phyloP scores from a whole-genome alignment of 495 filamentous ascomycete genomes.

The Hyphodiscus hymeniophilus region DNA sequence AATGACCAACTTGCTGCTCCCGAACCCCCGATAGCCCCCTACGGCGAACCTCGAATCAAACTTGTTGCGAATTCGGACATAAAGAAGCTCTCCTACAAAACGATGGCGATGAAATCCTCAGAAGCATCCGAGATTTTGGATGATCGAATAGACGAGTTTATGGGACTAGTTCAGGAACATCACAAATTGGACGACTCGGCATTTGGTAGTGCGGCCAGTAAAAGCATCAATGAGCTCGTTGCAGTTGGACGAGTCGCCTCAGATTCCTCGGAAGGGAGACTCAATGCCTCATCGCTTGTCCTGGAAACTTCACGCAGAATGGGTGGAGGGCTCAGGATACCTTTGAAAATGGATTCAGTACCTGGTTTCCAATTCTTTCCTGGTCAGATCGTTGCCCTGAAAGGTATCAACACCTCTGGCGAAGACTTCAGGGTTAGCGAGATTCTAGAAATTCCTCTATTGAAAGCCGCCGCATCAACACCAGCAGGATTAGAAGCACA shows the following conservation, averaged over 20 bases:
- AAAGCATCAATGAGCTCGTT: constrained; percentile 78
- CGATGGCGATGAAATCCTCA: constrained; percentile 86
- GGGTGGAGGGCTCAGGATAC: constrained; percentile 72
- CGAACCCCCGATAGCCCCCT: constrained; percentile 66
- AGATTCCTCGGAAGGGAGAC: constrained; percentile 71
- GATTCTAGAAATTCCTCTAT: constrained; percentile 61
- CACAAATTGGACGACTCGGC: constrained; percentile 69
- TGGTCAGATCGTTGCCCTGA: constrained; percentile 83
- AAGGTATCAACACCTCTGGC: constrained; percentile 80
- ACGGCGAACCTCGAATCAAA: constrained; percentile 67
- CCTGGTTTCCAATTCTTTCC: constrained; percentile 80
- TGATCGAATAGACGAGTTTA: constrained; percentile 89
- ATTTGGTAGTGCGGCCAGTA: constrained; percentile 78
- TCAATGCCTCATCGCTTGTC: constrained; percentile 75
- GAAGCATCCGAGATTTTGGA: constrained; percentile 89
- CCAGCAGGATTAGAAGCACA: constrained; percentile 50
- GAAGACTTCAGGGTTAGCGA: constrained; percentile 75
- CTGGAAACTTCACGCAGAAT: constrained; percentile 82
- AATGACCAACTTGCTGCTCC: constrained; percentile 63
- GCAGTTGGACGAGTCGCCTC: constrained; percentile 87
- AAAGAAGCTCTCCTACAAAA: constrained; percentile 84
- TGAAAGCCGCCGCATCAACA: constrained; percentile 59
- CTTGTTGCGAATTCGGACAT: constrained; percentile 75
- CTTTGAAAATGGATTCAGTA: constrained; percentile 64
- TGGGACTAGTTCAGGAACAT: constrained; percentile 58